Evolutionary conservation across 1,284 basidiomycete species (phyloP), one percentile per base, ranked within the genome.

Genomic region (Sporisorium graminicola): DNA sequence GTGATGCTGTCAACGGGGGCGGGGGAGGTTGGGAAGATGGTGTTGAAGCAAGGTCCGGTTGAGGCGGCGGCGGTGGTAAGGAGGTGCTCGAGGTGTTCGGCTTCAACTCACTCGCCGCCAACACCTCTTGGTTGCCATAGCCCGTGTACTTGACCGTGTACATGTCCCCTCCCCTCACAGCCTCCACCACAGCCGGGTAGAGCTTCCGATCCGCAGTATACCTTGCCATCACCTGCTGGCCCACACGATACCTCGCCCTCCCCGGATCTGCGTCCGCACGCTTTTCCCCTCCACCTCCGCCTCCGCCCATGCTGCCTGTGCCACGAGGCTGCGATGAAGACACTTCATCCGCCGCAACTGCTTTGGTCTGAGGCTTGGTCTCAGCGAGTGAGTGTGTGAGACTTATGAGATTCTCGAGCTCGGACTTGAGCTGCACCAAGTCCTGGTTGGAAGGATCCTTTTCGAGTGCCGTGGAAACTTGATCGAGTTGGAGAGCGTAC

Each of bases 71-170:
- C n/a, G n/a, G n/a, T n/a, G n/a, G n/a, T n/a, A n/a, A n/a, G n/a
- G n/a, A n/a, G n/a, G n/a, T 3, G 42, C 1, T n/a, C 29, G 16
- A 10, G 53, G 10, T 27, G 50, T 22, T 31, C 51, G 57, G 82
- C 83, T 93, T 93, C 66, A 97, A 87, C 72, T 93, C 91, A 5
- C 89, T 87, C 22, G 90, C 88, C 68, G 92, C 91, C 35, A 97
- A 90, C 59, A 94, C 90, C 86, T 98, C 95, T n/a, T 95, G 95
- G 42, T 92, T 92, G 78, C 95, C 93, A 88, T 98, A 98, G 3
- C 93, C 93, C 85, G 94, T 94, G 89, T 97, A 99, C 43, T 96
- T 90, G 83, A 99, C 92, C 80, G 92, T 95, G 88, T 93, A 98
- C 75, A 94, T 90, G 12, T 29, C 43, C 5, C 20, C 92, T 46